These are phyloP conservation scores for Backusella westeae DNA, from an alignment of 192 early-diverging fungal genomes.

Conservation along the genomic window DNA sequence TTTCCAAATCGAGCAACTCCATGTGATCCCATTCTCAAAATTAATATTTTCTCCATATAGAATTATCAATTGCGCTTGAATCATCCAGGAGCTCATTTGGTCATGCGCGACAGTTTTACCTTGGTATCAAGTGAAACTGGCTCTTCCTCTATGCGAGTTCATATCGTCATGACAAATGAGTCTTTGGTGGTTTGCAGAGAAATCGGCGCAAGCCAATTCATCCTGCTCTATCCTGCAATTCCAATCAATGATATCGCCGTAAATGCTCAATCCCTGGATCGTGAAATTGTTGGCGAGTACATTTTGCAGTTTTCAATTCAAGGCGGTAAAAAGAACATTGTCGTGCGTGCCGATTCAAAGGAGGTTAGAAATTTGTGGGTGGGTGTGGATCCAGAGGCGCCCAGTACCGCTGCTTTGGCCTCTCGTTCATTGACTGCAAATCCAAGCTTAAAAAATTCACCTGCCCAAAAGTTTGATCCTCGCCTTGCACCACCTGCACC, in stretches of 20 bases:
- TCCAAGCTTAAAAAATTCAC: background rate
- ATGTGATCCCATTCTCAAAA: background rate
- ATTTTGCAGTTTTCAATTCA: constrained; percentile 7
- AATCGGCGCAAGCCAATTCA: constrained; percentile 28
- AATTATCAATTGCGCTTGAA: constrained; percentile 23
- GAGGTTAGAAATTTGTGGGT: constrained; percentile 18
- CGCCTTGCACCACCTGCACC: background rate
- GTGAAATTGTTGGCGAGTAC: constrained; percentile 21
- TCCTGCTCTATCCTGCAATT: constrained; percentile 49
- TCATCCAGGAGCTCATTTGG: constrained; percentile 9
- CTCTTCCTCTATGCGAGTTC: constrained; percentile 24
- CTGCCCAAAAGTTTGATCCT: background rate
- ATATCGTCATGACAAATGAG: constrained; percentile 38
- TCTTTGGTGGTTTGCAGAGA: constrained; percentile 29
- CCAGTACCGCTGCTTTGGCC: background rate
- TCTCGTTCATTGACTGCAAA: background rate
- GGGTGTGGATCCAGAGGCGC: background rate
- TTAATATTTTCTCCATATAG: background rate
- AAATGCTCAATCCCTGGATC: background rate
- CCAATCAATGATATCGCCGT: constrained; percentile 41
- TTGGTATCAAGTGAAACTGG: constrained; percentile 19
- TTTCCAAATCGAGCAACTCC: background rate
- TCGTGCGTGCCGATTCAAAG: constrained; percentile 4
- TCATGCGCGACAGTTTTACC: constrained; percentile 24
- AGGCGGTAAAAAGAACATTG: background rate